Base-by-base conservation (phyloP, 2,329 filamentous ascomycete species). In the Metarhizium rileyi region DNA sequence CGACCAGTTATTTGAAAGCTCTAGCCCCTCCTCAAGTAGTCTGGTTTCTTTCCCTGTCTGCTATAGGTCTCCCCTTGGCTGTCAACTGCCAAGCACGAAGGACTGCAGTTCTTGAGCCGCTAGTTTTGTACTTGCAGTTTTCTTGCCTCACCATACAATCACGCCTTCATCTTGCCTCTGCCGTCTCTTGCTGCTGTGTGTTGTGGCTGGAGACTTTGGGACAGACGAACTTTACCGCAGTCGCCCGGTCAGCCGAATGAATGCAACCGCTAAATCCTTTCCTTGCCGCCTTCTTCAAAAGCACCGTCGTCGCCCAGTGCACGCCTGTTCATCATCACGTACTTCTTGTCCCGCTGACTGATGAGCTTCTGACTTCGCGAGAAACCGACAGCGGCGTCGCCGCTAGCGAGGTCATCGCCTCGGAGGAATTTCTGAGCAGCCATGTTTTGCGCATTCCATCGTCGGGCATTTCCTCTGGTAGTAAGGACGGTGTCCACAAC, bases 231-330 rank as follows among this genome's bases (percentile, higher is more conserved):
- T 56, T 58, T 55, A 56, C 60, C 50, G 57, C 55, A 50, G 50
- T 58, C 55, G 55, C 49, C 49, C 49, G 51, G 49, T 55, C 61
- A 66, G 63, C 59, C 65, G 67, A 68, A 63, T 69, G 67, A 70
- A 95, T 95, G 90, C 90, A 90, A 84, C 89, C 93, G 75, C 80
- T 97, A 83, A 98, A 98, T 74, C 93, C 93, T 69, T 97, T 96
- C 73, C 80, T 98, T 70, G 85, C 87, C 77, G 90, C 91, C 78
- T 97, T 98, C 83, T 96, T 96, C 80, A 90, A 89, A 76, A 97
- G 90, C 80, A 83, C 88, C 68, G 80, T 96, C 66, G 86, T 87
- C 60, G 76, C 86, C 62, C 91, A 97, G 83, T 97, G 93, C 76
- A 81, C 84, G 55, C 90, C 93, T 49, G 80, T 90, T 56, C 86